Evolutionary conservation across 2,329 filamentous ascomycete species (phyloP).

Genomic region (Calonectria fujianensis): DNA sequence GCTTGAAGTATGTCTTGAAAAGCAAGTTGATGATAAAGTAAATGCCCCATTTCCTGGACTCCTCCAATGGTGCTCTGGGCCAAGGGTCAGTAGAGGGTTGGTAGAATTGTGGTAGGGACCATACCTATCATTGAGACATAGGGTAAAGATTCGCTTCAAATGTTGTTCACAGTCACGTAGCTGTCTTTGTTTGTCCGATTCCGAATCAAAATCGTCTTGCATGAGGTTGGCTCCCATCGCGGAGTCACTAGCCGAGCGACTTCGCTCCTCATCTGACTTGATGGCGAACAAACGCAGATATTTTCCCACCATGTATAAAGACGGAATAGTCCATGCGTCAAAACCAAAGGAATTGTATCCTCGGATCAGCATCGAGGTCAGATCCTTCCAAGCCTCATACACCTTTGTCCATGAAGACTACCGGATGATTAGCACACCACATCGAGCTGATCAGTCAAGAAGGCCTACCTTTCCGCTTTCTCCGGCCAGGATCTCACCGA

Average conservation of each 20-base stretch:
- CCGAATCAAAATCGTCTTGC: conserved; percentile 88
- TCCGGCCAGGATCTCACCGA: conserved; percentile 81
- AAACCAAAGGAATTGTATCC: conserved; percentile 87
- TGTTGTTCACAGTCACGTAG: conserved; percentile 93
- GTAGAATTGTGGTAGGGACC: not conserved
- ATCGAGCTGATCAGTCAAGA: not conserved
- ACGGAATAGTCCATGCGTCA: conserved; percentile 93
- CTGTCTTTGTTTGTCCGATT: conserved; percentile 86
- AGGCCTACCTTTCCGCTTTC: conserved; percentile 61
- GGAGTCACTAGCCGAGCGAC: conserved; percentile 59
- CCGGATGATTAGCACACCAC: conserved; percentile 41
- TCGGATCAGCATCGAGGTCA: conserved; percentile 84
- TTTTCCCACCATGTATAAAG: conserved; percentile 90
- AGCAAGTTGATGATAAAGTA: conserved; percentile 96
- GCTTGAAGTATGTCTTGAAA: conserved; percentile 98
- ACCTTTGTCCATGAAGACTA: conserved; percentile 85
- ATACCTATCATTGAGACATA: conserved; percentile 93
- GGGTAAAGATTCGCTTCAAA: conserved; percentile 92
- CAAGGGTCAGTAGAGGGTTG: conserved; percentile 20
- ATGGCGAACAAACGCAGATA: conserved; percentile 93
- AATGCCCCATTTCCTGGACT: conserved; percentile 98
- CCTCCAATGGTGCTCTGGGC: conserved; percentile 83
- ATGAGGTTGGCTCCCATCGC: conserved; percentile 69
- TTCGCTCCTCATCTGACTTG: conserved; percentile 85
- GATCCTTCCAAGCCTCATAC: conserved; percentile 91